Percentiles rank a stretch among this genome's conserved stretches.
These are phyloP conservation scores for Populus hybrid DNA, from an alignment of 441 rosid genomes.

Conservation along the genomic window DNA sequence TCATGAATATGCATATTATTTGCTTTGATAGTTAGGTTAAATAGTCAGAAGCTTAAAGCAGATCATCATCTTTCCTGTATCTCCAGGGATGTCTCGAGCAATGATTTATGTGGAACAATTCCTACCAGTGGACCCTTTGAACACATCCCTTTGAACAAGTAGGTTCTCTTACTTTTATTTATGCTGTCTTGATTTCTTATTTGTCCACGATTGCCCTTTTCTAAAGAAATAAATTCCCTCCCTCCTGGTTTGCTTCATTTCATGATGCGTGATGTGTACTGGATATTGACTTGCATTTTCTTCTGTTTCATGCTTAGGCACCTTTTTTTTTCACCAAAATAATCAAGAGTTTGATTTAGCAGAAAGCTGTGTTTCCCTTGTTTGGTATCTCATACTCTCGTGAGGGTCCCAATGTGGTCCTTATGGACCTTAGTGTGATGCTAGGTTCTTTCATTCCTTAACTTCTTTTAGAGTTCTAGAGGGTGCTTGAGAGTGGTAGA, in stretches of 20 bases:
- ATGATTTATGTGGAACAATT: slow-evolving; percentile 92
- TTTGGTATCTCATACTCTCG: too few species aligned
- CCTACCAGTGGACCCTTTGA: slow-evolving; percentile 83
- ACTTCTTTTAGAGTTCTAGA: too few species aligned
- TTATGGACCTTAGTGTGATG: too few species aligned
- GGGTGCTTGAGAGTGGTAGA: too few species aligned
- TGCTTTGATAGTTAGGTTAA: slow-evolving; percentile 6
- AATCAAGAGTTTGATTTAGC: not conserved
- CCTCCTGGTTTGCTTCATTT: too few species aligned
- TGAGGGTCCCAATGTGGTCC: too few species aligned
- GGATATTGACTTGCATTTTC: not conserved
- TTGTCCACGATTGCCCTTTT: not conserved
- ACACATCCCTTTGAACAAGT: slow-evolving; percentile 84
- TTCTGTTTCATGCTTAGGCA: not conserved
- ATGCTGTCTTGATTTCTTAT: not conserved
- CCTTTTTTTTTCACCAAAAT: too few species aligned
- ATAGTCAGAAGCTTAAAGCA: not conserved
- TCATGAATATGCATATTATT: not conserved
- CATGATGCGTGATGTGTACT: too few species aligned
- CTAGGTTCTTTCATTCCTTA: too few species aligned
- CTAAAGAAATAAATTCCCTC: too few species aligned
- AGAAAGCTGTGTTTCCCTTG: not conserved
- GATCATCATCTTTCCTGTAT: slow-evolving; percentile 13
- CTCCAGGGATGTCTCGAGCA: slow-evolving; percentile 75
- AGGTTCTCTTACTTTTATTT: slow-evolving; percentile 20